Percentiles rank a stretch among this genome's conserved stretches.
Conservation (phyloP, 306 rosid genomes). For the Heteromeles arbutifolia region DNA sequence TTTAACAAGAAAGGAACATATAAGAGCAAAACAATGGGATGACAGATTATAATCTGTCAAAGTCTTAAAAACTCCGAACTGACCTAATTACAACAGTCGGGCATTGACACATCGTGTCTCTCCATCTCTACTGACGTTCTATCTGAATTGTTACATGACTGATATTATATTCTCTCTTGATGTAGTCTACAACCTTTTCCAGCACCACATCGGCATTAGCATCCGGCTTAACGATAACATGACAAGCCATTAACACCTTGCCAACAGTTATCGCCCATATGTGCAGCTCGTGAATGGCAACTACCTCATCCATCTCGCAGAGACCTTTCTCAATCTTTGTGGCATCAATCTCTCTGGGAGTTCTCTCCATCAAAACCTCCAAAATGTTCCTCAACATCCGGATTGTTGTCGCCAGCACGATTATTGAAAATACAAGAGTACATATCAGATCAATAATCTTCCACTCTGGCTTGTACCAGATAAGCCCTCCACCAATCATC, state of each 20-base stretch:
- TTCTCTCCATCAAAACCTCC: slow-evolving; percentile 59
- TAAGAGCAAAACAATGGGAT: not conserved
- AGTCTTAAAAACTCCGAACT: not conserved
- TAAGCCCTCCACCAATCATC: slow-evolving; percentile 58
- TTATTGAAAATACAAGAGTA: slow-evolving; percentile 34
- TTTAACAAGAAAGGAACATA: not conserved
- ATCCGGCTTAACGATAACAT: slow-evolving; percentile 40
- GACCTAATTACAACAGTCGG: not conserved
- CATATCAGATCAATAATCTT: slow-evolving; percentile 44
- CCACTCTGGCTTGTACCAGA: slow-evolving; percentile 49
- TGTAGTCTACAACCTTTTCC: slow-evolving; percentile 36
- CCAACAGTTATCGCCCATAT: slow-evolving; percentile 45
- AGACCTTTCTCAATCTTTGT: slow-evolving; percentile 50
- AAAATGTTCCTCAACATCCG: slow-evolving; percentile 49
- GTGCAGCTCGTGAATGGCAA: slow-evolving; percentile 42
- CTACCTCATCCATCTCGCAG: slow-evolving; percentile 51
- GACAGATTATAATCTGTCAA: not conserved
- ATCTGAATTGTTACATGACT: slow-evolving; percentile 48
- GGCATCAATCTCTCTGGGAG: slow-evolving; percentile 52
- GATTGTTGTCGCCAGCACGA: slow-evolving; percentile 41
- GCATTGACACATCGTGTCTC: not conserved
- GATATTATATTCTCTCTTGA: slow-evolving; percentile 35
- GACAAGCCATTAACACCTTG: slow-evolving; percentile 44
- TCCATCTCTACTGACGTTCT: slow-evolving; percentile 38
- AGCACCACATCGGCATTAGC: slow-evolving; percentile 41